phyloP scores from a whole-genome alignment of 805 yeast genomes.

The Wickerhamiella sergipiensis region DNA sequence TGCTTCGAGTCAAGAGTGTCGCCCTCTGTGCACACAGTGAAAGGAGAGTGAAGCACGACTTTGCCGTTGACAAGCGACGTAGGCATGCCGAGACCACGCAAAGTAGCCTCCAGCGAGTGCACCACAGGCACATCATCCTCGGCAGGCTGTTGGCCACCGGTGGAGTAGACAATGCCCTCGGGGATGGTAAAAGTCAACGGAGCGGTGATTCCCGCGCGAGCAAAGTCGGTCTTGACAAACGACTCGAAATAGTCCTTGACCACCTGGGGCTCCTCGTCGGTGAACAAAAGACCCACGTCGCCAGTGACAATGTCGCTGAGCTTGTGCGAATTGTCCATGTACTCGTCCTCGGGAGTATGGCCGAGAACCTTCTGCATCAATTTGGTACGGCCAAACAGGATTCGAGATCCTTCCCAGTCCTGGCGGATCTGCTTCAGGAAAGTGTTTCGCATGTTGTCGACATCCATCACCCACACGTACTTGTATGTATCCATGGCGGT shows the following conservation, averaged over 20 bases:
- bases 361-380: slow-evolving; percentile 91
- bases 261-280: slow-evolving; percentile 78
- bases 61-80: slow-evolving; percentile 85
- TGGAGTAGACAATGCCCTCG: slow-evolving; percentile 79
- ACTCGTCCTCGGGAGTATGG: slow-evolving; percentile 75
- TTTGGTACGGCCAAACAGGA: slow-evolving; percentile 82
- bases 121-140: slow-evolving; percentile 96
- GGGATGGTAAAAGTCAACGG: slow-evolving; percentile 81
- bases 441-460: slow-evolving; percentile 91
- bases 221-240: slow-evolving; percentile 67
- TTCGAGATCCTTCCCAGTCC: slow-evolving; percentile 85
- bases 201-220: slow-evolving; percentile 76
- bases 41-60: slow-evolving; percentile 61
- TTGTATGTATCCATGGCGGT: slow-evolving; percentile 61
- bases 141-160: slow-evolving; percentile 81
- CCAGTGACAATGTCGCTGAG: slow-evolving; percentile 56
- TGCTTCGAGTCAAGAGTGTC: slow-evolving; percentile 77
- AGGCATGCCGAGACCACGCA: slow-evolving; percentile 84
- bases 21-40: slow-evolving; percentile 66
- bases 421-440: slow-evolving; percentile 85
- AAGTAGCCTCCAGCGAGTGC: slow-evolving; percentile 85
- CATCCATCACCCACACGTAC: slow-evolving; percentile 71
- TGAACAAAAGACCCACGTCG: slow-evolving; percentile 75
- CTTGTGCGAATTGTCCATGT: slow-evolving; percentile 67
- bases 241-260: slow-evolving; percentile 78